These are phyloP conservation scores for Sporothrix pseudoabietina DNA, from an alignment of 2,329 filamentous ascomycete species.

Conservation along the genomic window DNA sequence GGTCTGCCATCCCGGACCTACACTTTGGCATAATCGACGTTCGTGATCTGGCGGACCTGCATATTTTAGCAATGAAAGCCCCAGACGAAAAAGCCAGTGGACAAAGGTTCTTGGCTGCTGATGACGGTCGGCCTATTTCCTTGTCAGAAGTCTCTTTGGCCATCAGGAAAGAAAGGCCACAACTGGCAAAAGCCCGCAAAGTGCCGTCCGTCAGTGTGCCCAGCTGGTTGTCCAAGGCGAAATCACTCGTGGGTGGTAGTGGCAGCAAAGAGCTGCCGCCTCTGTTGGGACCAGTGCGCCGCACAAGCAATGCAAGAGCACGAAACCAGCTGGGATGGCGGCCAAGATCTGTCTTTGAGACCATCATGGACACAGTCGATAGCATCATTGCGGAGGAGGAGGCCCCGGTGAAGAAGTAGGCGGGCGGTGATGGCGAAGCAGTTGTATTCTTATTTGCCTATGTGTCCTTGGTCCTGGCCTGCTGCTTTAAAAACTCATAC, in stretches of 20 bases:
- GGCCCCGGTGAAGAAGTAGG: background rate
- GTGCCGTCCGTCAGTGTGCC: background rate
- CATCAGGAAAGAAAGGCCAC: constrained; percentile 20
- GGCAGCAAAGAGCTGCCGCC: background rate
- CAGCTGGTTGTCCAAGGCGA: background rate
- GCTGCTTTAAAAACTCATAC: background rate
- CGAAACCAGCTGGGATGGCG: constrained; percentile 5
- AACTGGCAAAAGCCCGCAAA: background rate
- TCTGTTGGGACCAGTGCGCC: background rate
- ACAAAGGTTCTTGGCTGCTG: constrained; percentile 35
- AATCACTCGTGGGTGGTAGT: background rate
- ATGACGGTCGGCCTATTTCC: background rate
- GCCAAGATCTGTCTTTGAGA: constrained; percentile 13
- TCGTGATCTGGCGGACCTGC: constrained; percentile 38
- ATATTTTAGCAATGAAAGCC: constrained; percentile 36
- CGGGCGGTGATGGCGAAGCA: background rate
- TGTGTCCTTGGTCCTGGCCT: too few species aligned
- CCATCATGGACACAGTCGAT: constrained; percentile 21
- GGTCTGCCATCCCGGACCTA: constrained; percentile 33
- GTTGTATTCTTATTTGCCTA: background rate
- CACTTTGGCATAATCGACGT: constrained; percentile 37
- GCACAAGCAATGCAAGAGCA: background rate
- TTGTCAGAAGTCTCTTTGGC: background rate
- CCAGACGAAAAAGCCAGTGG: constrained; percentile 34
- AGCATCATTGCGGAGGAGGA: background rate